A percentile compares a stretch with the other conserved stretches of the same genome.
These are phyloP conservation scores for Parastagonospora nodorum DNA, from an alignment of 2,329 filamentous ascomycete species.

Conservation along the genomic window DNA sequence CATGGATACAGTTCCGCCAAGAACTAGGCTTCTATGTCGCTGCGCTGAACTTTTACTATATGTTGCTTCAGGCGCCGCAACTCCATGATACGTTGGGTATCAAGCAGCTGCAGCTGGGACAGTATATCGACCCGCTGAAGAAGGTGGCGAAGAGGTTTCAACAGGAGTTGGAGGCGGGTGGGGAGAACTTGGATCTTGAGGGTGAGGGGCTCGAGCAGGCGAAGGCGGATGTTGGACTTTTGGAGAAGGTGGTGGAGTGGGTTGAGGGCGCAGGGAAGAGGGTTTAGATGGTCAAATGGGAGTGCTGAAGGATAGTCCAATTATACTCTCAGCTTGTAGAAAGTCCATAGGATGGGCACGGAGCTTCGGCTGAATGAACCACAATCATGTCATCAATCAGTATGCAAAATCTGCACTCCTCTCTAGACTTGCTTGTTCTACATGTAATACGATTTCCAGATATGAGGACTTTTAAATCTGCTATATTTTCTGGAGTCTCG, in stretches of 20 bases:
- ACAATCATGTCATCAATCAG: no score
- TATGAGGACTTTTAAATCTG: no score
- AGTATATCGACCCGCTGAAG: constrained; percentile 52
- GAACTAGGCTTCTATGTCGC: constrained; percentile 61
- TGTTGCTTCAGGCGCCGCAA: constrained; percentile 57
- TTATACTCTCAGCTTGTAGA: no score
- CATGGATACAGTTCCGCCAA: constrained; percentile 54
- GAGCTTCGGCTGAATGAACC: no score
- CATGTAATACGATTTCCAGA: no score
- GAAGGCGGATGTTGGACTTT: constrained; percentile 37
- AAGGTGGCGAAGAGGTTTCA: constrained; percentile 44
- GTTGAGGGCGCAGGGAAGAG: constrained; percentile 22
- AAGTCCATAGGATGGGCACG: no score
- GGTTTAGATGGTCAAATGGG: constrained; percentile 7
- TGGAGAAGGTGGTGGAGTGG: constrained; percentile 44
- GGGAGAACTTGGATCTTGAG: constrained; percentile 43
- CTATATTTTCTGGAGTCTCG: no score
- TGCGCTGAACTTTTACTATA: constrained; percentile 63
- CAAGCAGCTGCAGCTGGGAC: constrained; percentile 48
- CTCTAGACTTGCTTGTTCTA: no score
- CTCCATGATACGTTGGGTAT: constrained; percentile 56
- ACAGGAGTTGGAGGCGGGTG: constrained; percentile 41
- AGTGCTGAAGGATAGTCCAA: no score
- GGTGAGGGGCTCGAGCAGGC: constrained; percentile 42
- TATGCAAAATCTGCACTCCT: no score